phyloP scores from a whole-genome alignment of 2,329 filamentous ascomycete genomes.

The Chrysoporthe cubensis region DNA sequence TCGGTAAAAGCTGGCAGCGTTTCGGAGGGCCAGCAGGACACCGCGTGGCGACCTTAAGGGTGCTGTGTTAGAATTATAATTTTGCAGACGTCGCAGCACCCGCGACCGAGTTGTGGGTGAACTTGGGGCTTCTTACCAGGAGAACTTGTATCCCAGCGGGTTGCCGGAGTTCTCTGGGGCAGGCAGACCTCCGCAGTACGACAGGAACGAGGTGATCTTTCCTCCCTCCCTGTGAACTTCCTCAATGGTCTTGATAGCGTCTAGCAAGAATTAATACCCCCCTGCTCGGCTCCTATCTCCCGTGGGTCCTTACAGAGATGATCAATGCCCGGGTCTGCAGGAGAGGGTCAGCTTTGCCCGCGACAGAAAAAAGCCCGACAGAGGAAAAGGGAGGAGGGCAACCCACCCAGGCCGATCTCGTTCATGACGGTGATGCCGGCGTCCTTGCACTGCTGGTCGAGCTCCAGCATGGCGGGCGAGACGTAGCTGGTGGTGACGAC shows the following conservation, averaged over 20 bases:
- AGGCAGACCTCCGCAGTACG: conserved; percentile 82
- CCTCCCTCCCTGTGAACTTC: conserved; percentile 86
- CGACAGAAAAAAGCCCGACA: neutral
- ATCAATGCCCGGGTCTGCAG: conserved; percentile 70
- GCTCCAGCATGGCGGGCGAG: conserved; percentile 89
- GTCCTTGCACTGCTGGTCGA: conserved; percentile 80
- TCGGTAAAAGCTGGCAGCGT: conserved; percentile 81
- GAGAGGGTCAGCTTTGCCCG: neutral
- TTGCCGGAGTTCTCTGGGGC: conserved; percentile 79
- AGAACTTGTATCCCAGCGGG: conserved; percentile 90
- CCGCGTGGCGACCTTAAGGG: conserved; percentile 65
- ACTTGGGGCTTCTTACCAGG: conserved; percentile 46
- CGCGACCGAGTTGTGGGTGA: no score
- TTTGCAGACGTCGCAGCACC: no score
- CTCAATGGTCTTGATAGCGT: conserved; percentile 86
- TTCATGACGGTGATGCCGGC: conserved; percentile 98
- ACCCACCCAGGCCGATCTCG: conserved; percentile 84
- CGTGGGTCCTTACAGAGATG: conserved; percentile 49
- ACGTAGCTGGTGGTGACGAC: conserved; percentile 87
- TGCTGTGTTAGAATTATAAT: neutral
- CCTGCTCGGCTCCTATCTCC: neutral
- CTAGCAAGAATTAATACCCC: neutral
- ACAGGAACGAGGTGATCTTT: conserved; percentile 81
- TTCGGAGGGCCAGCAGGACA: conserved; percentile 84
- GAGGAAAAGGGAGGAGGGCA: conserved; percentile 48